These are phyloP conservation scores for Claviceps africana DNA, from an alignment of 2,329 filamentous ascomycete genomes.

Conservation along the genomic window DNA sequence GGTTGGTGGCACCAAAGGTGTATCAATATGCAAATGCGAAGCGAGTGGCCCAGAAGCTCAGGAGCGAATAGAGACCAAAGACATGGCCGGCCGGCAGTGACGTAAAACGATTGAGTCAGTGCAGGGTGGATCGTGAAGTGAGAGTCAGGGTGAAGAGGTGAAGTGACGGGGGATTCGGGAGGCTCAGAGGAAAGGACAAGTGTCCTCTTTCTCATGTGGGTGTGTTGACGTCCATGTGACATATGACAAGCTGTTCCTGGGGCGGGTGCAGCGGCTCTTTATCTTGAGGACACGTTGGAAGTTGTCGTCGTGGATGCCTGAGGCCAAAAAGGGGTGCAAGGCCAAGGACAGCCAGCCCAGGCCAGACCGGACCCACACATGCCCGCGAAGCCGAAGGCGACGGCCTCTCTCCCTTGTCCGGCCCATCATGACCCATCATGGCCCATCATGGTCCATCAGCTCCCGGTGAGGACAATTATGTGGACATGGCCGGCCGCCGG, in stretches of 20 bases:
- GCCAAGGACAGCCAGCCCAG: neutral
- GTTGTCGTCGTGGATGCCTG: slow-evolving; percentile 14
- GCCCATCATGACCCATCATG: too few species aligned
- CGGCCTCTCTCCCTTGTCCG: too few species aligned
- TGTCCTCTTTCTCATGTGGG: neutral
- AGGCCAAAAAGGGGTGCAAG: slow-evolving; percentile 14
- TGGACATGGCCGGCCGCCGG: too few species aligned
- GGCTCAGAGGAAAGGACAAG: slow-evolving; percentile 6
- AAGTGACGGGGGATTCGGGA: neutral
- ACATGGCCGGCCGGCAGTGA: slow-evolving; percentile 14
- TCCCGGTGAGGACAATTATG: too few species aligned
- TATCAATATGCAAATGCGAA: neutral
- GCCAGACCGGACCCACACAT: neutral
- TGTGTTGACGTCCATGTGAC: neutral
- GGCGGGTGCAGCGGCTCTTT: slow-evolving; percentile 4
- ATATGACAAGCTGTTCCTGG: neutral
- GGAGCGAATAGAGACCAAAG: slow-evolving; percentile 6
- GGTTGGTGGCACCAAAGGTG: neutral
- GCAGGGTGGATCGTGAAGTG: slow-evolving; percentile 9
- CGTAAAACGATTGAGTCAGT: slow-evolving; percentile 11
- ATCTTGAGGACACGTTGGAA: slow-evolving; percentile 19
- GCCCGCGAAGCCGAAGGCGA: neutral
- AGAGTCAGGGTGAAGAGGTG: slow-evolving; percentile 7
- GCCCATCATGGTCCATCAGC: too few species aligned
- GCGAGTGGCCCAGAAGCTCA: slow-evolving; percentile 8